Percentiles rank a stretch among this genome's conserved stretches.
Conservation (phyloP, 169 alveolate species). For the Perkinsus olseni region DNA sequence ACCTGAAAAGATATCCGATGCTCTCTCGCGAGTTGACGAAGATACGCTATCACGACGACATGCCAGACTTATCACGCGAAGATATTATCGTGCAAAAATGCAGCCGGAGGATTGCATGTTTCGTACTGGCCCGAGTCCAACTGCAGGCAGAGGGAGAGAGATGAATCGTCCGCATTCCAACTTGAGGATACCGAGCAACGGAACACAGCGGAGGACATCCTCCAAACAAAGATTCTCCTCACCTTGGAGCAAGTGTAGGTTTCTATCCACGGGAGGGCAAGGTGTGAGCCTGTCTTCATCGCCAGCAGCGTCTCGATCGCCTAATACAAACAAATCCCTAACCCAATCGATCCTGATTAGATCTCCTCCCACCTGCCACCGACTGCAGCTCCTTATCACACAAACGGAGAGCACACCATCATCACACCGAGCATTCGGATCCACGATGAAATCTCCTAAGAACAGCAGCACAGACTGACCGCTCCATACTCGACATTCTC, state of each 20-base stretch:
- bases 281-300: not conserved
- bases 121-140: too few species aligned
- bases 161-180: too few species aligned
- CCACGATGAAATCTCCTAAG: not conserved
- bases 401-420: not conserved
- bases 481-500: not conserved
- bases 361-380: not conserved
- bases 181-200: too few species aligned
- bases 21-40: too few species aligned
- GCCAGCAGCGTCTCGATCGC: not conserved
- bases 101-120: too few species aligned
- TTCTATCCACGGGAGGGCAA: not conserved
- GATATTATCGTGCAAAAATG: too few species aligned
- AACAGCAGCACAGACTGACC: not conserved
- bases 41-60: not conserved
- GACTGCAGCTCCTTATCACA: not conserved
- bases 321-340: not conserved
- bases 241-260: not conserved
- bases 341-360: not conserved
- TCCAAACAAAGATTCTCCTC: too few species aligned
- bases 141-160: too few species aligned
- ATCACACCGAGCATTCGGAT: not conserved
- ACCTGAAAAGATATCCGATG: too few species aligned
- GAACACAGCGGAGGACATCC: too few species aligned
- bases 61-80: not conserved